Evolutionary conservation across 805 yeast species (phyloP), one percentile per base, ranked within the genome.

Genomic region (Barnettozyma californica): DNA sequence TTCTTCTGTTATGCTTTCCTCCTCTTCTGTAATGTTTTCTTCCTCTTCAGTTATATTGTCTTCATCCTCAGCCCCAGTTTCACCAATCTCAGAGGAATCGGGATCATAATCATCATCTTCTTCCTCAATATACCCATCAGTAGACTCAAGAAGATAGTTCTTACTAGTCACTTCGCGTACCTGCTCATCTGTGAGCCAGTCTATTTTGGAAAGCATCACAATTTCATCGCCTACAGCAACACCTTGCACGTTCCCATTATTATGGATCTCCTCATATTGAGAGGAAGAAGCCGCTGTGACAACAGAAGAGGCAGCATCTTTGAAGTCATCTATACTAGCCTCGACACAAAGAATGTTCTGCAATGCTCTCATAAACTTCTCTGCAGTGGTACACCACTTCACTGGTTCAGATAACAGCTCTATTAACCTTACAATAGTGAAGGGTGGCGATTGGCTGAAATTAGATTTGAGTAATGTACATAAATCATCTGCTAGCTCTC

Each of bases 361-460:
- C 21, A 78, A 44, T 0, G 81, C 75, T 45, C 73, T 67, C 26
- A 75, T 62, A 54, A 69, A 77, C 55, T 78, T 78, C n/a, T 60
- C 53, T 1, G 73, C 56, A 5, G 63, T 59, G 18, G 64, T 62
- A 39, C 64, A 67, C 54, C 70, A 71, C 16, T 67, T 67, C 35
- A 68, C 65, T 3, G 83, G 81, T 43, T 68, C 67, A n/a, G 59
- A 47, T 7, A 77, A 53, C 10, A 78, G 45, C 55, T 79, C 83
- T 18, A 78, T 69, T 1, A 78, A 56, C 46, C 83, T 54, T 11
- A 68, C 52, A 1, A 77, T 66, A 0, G 81, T 78, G 55, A 77
- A 78, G 2, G 83, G 84, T 8, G 63, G 61, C 16, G 55, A 48
- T 0, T 27, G 16, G n/a, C n/a, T 16, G 46, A 60, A 55, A 26